Base-by-base conservation (phyloP, 176 grass and related monocot species). In the Poa pratensis region DNA sequence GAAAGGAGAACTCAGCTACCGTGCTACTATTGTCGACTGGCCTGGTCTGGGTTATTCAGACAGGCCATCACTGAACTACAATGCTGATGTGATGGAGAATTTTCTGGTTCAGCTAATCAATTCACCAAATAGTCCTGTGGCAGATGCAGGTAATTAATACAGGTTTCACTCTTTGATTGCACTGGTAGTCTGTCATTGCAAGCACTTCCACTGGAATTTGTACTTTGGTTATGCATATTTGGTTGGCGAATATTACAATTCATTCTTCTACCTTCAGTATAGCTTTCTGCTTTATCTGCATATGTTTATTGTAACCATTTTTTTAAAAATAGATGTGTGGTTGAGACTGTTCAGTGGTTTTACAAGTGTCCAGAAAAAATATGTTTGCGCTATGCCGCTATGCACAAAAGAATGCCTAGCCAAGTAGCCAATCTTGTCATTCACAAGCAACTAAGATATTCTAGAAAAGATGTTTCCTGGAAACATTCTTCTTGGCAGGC, bases 1-100 rank as follows among this genome's bases (percentile, higher is more conserved):
- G 73, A 90, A 94, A 88, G 90, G 91, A 84, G 88, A 93, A 59
- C 71, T 88, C 54, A 78, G 84, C 51, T 96, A 91, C 80, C 84
- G 76, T 76, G 92, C 94, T 87, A 99, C 92, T 58, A 96, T 99
- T 80, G 91, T 96, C 61, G 97, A 99, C 77, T 99, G 97, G 97
- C 97, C 97, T 75, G 94, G 97, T 42, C 83, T 94, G 82, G 97
- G 94, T 23, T 96, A 92, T 90, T 99, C 97, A 43, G 97, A 99
- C 45, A 90, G 97, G 82, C 97, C 97, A 62, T 92, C 86, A 20
- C 88, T 99, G 69, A 92, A 96, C 70, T 96, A 96, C 78, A 96
- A 87, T 89, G 88, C 90, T 89, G 88, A 94, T 90, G 84, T 96
- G 64, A 96, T 99, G 97, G 86, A 99, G 76, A 83, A 80, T 92